Percentiles rank a stretch among this genome's conserved stretches.
Evolutionary conservation across 2,329 filamentous ascomycete genomes (phyloP).

Genomic region (Trichoderma sp.): DNA sequence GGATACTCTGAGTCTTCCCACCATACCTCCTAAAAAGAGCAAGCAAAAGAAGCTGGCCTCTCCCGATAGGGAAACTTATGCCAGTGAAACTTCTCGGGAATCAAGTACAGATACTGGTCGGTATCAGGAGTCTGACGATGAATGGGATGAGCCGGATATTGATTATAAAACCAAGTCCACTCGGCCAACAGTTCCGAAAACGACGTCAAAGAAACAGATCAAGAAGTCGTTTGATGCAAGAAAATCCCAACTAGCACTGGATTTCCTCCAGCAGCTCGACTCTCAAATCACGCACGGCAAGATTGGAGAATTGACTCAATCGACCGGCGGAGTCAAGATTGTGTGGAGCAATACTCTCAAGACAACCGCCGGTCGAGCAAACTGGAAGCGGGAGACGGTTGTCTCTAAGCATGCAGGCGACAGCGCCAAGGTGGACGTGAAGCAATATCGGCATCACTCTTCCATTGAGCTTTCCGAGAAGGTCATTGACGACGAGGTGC

Average conservation of each 20-base stretch:
- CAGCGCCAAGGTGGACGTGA: constrained; percentile 25
- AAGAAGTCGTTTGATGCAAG: constrained; percentile 60
- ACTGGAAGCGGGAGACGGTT: constrained; percentile 63
- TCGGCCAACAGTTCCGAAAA: neutral
- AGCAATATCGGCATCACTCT: constrained; percentile 57
- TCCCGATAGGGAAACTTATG: constrained; percentile 34
- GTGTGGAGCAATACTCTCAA: constrained; percentile 76
- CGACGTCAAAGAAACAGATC: constrained; percentile 33
- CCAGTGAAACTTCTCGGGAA: constrained; percentile 53
- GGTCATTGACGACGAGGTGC: constrained; percentile 73
- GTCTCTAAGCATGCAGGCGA: constrained; percentile 31
- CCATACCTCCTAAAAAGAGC: neutral
- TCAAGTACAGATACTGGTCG: constrained; percentile 58
- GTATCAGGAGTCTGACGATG: constrained; percentile 55
- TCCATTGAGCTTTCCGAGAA: constrained; percentile 86
- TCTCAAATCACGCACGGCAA: constrained; percentile 56
- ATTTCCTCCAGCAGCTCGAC: constrained; percentile 70
- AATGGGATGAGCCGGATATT: constrained; percentile 62
- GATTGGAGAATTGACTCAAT: constrained; percentile 54
- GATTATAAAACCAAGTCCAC: constrained; percentile 41
- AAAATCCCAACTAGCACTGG: constrained; percentile 61
- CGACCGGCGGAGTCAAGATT: constrained; percentile 68
- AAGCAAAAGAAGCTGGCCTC: constrained; percentile 27
- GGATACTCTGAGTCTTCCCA: neutral
- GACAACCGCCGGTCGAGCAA: constrained; percentile 73